Evolutionary conservation across 176 grass and related monocot species (phyloP).

Genomic region (Hordeum vulgare): MorexV3_pseudomolecules_assembly NC_058519.1:74869549-74870048

Average conservation of each 20-base stretch:
- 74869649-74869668: conserved; percentile 87
- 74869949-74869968: neutral
- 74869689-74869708: conserved; percentile 83
- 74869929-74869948: neutral
- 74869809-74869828: conserved; percentile 70
- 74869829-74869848: conserved; percentile 44
- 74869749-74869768: conserved; percentile 79
- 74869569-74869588: neutral
- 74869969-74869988: neutral
- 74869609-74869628: conserved; percentile 51
- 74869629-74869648: conserved; percentile 81
- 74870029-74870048: neutral
- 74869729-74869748: conserved; percentile 90
- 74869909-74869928: neutral
- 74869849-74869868: neutral
- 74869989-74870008: neutral
- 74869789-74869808: conserved; percentile 63
- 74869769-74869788: conserved; percentile 74
- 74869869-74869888: neutral
- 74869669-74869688: conserved; percentile 93
- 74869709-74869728: conserved; percentile 61
- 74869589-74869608: conserved; percentile 44
- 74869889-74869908: neutral
- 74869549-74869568: neutral
- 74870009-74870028: neutral